Conservation (phyloP, 129 eudicot species). For the Rutidosis leptorrhynchoides region DNA sequence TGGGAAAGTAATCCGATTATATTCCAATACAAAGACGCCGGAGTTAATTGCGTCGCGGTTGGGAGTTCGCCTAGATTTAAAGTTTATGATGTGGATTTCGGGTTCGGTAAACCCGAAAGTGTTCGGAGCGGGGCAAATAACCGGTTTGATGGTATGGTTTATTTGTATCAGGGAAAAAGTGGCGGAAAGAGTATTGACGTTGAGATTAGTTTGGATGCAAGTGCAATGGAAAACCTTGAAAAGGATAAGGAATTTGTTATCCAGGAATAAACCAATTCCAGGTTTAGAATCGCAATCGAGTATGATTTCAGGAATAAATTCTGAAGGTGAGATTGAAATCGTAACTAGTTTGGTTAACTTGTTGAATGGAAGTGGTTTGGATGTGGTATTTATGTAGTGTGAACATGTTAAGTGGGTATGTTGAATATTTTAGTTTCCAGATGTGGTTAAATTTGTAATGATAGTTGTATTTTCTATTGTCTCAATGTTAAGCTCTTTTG, state of each 20-base stretch:
- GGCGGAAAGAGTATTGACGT: conserved; percentile 89
- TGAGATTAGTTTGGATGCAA: conserved; percentile 86
- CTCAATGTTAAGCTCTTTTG: not conserved
- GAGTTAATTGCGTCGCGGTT: conserved; percentile 92
- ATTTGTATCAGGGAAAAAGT: conserved; percentile 72
- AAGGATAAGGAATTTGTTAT: conserved; percentile 73
- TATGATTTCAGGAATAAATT: conserved; percentile 12
- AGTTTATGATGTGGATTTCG: conserved; percentile 91
- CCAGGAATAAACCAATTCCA: conserved; percentile 5
- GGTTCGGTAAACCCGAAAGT: conserved; percentile 83
- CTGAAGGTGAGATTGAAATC: not conserved
- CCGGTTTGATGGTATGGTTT: conserved; percentile 97
- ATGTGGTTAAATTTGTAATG: conserved; percentile 20
- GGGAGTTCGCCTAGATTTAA: conserved; percentile 96
- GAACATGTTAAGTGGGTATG: not conserved
- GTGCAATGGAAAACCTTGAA: conserved; percentile 85
- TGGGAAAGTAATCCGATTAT: conserved; percentile 85
- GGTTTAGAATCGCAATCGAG: not conserved
- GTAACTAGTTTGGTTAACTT: not conserved
- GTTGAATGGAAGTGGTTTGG: conserved; percentile 13
- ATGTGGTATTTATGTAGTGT: not conserved
- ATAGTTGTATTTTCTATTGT: conserved; percentile 2
- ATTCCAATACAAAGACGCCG: conserved; percentile 90
- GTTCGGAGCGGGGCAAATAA: conserved; percentile 92
- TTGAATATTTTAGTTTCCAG: conserved; percentile 3